phyloP scores from a whole-genome alignment of 2,329 filamentous ascomycete species.

The Ophiobolus disseminans region DNA sequence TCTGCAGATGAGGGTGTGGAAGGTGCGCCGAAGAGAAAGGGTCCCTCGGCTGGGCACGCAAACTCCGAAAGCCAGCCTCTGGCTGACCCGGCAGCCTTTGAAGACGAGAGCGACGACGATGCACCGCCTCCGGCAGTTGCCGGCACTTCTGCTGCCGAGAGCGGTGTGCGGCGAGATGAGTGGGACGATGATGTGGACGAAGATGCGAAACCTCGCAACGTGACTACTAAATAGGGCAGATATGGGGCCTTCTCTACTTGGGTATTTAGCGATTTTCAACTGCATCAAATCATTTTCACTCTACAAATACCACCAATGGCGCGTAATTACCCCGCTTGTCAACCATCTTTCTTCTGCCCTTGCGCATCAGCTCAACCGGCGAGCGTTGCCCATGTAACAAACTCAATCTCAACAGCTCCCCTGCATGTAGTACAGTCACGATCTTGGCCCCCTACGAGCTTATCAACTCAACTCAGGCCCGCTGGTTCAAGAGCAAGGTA shows the following conservation, averaged over 20 bases:
- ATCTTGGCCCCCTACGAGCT: too few species aligned
- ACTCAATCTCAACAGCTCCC: too few species aligned
- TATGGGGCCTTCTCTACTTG: too few species aligned
- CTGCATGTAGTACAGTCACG: too few species aligned
- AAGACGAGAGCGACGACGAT: slow-evolving; percentile 54
- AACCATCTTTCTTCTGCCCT: too few species aligned
- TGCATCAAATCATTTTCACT: slow-evolving; percentile 1
- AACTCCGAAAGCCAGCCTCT: slow-evolving; percentile 49
- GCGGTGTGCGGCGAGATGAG: slow-evolving; percentile 47
- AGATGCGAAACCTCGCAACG: slow-evolving; percentile 40
- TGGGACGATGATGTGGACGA: slow-evolving; percentile 50
- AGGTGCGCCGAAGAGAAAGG: slow-evolving; percentile 36
- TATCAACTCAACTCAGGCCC: too few species aligned
- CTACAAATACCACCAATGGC: background rate
- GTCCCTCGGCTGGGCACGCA: slow-evolving; percentile 15
- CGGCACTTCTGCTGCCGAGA: slow-evolving; percentile 23
- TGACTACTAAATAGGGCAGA: slow-evolving; percentile 23
- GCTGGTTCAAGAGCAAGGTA: too few species aligned
- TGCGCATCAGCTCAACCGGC: too few species aligned
- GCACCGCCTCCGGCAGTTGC: slow-evolving; percentile 34
- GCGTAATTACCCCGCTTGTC: too few species aligned
- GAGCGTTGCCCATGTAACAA: too few species aligned
- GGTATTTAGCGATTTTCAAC: too few species aligned
- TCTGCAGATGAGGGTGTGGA: slow-evolving; percentile 63
- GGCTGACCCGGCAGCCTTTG: slow-evolving; percentile 56